phyloP scores from a whole-genome alignment of 2,329 filamentous ascomycete species.

The Claviceps maximensis region DNA sequence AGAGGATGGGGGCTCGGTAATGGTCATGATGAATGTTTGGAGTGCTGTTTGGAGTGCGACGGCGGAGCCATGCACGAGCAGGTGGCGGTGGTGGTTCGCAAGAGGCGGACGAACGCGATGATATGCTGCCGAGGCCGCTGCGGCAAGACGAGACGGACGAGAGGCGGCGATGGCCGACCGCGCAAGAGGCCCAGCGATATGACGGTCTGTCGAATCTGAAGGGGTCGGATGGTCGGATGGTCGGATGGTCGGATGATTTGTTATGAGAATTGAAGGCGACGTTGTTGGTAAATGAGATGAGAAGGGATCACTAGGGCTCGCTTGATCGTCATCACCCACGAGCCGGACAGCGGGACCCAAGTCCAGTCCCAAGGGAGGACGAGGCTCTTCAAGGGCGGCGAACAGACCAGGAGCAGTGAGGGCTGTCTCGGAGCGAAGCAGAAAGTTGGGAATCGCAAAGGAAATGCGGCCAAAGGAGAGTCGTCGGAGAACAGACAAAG shows the following conservation, averaged over 20 bases:
- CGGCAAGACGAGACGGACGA: background rate
- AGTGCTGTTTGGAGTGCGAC: background rate
- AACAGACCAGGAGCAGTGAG: no score
- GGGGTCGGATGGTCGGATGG: background rate
- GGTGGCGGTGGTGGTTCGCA: background rate
- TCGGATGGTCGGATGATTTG: no score
- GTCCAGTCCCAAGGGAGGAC: background rate
- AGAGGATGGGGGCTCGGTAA: conserved; percentile 26
- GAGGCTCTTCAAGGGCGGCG: background rate
- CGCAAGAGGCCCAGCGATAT: background rate
- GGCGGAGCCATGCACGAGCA: background rate
- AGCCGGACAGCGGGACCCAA: background rate
- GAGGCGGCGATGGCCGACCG: conserved; percentile 1
- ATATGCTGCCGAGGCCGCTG: background rate
- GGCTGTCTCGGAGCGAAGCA: no score
- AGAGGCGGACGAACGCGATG: background rate
- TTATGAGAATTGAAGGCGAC: no score
- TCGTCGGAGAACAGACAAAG: background rate
- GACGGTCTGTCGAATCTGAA: background rate
- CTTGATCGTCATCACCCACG: background rate
- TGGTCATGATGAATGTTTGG: conserved; percentile 9
- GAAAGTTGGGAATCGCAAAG: no score
- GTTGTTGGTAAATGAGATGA: background rate
- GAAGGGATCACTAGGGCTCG: background rate
- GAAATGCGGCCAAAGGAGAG: no score